Conservation (phyloP, 441 rosid genomes). For the Pelargonium cotyledonis region DNA sequence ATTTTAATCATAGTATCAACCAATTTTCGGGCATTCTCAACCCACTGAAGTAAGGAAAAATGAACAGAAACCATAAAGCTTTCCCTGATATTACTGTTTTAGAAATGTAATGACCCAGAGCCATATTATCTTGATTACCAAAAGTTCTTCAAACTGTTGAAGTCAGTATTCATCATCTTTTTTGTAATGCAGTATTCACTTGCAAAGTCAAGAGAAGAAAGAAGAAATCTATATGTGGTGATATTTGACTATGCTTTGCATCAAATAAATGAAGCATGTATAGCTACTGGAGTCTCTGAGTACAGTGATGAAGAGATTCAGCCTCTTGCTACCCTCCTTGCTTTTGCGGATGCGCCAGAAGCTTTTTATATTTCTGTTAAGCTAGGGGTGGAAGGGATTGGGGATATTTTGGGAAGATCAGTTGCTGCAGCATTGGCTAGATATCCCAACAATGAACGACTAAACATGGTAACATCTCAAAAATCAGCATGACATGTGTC, state of each 20-base stretch:
- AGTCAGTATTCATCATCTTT: conserved; percentile 8
- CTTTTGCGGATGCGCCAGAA: conserved; percentile 91
- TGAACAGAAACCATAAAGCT: neutral
- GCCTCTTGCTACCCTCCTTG: conserved; percentile 72
- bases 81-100: neutral
- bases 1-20: too few species aligned
- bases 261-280: conserved; percentile 81
- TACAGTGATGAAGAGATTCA: conserved; percentile 84
- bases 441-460: conserved; percentile 76
- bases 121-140: neutral
- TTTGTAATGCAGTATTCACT: conserved; percentile 72
- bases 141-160: neutral
- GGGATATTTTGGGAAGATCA: conserved; percentile 90
- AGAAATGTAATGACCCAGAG: neutral
- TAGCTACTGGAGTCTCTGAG: conserved; percentile 76
- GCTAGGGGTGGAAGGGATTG: conserved; percentile 95
- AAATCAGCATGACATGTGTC: neutral
- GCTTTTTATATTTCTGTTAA: conserved; percentile 93
- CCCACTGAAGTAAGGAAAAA: neutral
- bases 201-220: conserved; percentile 78
- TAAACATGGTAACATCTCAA: conserved; percentile 55
- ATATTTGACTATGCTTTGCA: conserved; percentile 80
- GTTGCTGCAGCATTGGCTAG: conserved; percentile 70
- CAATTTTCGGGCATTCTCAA: neutral
- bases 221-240: conserved; percentile 83